Conservation (phyloP, 768 basidiomycete genomes). For the Panellus pusillus region DNA sequence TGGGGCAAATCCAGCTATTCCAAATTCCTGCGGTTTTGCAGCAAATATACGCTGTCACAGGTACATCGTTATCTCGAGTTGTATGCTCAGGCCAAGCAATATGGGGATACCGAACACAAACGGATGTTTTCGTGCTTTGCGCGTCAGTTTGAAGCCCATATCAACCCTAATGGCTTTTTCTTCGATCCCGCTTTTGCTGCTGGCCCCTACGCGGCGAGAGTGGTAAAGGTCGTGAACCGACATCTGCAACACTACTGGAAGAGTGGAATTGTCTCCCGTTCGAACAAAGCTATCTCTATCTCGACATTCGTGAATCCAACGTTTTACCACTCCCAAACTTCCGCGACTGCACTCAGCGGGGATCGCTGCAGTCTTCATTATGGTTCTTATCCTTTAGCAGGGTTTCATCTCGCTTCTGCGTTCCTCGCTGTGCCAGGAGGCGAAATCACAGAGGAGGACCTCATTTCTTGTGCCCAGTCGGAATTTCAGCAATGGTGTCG, state of each 20-base stretch:
- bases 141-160: slow-evolving; percentile 9
- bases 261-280: slow-evolving; percentile 30
- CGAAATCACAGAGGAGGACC: slow-evolving; percentile 7
- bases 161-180: not conserved
- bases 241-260: slow-evolving; percentile 30
- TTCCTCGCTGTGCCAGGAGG: slow-evolving; percentile 16
- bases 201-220: slow-evolving; percentile 3
- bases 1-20: slow-evolving; percentile 32
- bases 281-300: slow-evolving; percentile 12
- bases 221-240: not conserved
- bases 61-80: slow-evolving; percentile 32
- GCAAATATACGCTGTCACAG: slow-evolving; percentile 30
- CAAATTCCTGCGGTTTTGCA: slow-evolving; percentile 31
- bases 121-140: slow-evolving; percentile 17
- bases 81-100: slow-evolving; percentile 27
- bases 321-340: slow-evolving; percentile 27
- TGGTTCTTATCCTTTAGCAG: slow-evolving; percentile 30
- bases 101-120: slow-evolving; percentile 10
- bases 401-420: slow-evolving; percentile 34
- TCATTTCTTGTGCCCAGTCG: slow-evolving; percentile 24
- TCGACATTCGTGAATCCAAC: slow-evolving; percentile 36
- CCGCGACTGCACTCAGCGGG: slow-evolving; percentile 24
- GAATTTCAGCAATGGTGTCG: slow-evolving; percentile 33
- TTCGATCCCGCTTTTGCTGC: slow-evolving; percentile 3
- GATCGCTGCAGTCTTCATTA: slow-evolving; percentile 35